These are phyloP conservation scores for Moesziomyces parantarcticus DNA, from an alignment of 1,284 basidiomycete genomes.

Conservation along the genomic window DNA sequence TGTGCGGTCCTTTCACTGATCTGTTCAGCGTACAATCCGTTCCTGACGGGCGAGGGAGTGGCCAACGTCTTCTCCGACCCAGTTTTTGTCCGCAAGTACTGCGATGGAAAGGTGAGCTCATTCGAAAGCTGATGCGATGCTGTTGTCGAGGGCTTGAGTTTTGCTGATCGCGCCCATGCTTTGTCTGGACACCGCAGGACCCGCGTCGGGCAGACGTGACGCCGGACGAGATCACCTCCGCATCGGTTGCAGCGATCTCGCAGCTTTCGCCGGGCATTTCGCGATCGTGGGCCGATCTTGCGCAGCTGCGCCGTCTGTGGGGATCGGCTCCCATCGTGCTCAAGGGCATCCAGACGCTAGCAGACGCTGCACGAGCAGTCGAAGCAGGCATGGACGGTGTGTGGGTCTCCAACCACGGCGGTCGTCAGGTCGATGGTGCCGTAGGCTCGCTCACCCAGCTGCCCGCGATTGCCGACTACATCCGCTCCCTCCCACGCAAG, in stretches of 20 bases:
- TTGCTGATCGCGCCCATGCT: not conserved
- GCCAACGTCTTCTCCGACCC: conserved; percentile 61
- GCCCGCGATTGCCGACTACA: conserved; percentile 44
- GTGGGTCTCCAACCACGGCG: conserved; percentile 65
- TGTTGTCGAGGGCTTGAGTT: not conserved
- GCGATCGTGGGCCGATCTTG: conserved; percentile 59
- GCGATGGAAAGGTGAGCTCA: conserved; percentile 50
- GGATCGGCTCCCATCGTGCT: conserved; percentile 59
- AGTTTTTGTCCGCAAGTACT: conserved; percentile 58
- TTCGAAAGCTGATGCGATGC: not conserved
- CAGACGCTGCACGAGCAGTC: conserved; percentile 57
- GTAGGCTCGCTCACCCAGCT: conserved; percentile 53
- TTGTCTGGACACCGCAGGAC: conserved; percentile 8
- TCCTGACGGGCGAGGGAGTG: conserved; percentile 72
- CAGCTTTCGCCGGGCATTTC: conserved; percentile 58
- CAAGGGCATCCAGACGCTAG: conserved; percentile 59
- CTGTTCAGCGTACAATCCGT: conserved; percentile 73
- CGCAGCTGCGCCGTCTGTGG: conserved; percentile 54
- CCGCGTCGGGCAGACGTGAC: conserved; percentile 46
- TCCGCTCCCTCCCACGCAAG: conserved; percentile 26
- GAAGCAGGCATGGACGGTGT: conserved; percentile 61
- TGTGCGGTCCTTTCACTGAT: not conserved
- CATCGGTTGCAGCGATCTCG: conserved; percentile 47
- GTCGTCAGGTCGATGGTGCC: conserved; percentile 63
- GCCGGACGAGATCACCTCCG: conserved; percentile 52